Base-by-base conservation (phyloP, 169 alveolate species). In the Babesia sp. region DNA sequence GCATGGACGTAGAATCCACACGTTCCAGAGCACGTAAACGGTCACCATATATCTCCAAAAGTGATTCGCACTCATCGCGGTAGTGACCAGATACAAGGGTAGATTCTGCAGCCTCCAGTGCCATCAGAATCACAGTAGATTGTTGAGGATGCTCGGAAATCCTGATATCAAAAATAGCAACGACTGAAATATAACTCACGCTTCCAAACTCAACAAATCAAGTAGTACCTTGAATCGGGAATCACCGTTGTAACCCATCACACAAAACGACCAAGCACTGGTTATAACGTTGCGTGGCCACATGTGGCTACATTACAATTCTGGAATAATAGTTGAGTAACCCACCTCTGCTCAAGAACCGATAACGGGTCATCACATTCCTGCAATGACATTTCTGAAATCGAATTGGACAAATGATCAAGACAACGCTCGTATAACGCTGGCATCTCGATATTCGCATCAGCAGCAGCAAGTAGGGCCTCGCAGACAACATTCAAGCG, bases 381-480 rank as follows among this genome's bases (percentile, higher is more conserved):
- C 14, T 5, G 45, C 16, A 80, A 60, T 37, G 46, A 37, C 41
- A 80, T 33, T 1, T 41, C 79, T n/a, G 53, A 16, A 9, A 80
- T 44, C 9, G 46, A 4, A 22, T 28, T 28, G 20, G 56, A 41
- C 16, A 80, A 24, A 33, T 64, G 55, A 28, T 57, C 84, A 5
- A 71, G 39, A 42, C 81, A 67, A 18, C 45, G 53, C 18, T 64
- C 71, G 57, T 67, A 80, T 11, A 80, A 37, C 33, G 46, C 26
- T 14, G 69, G 72, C 51, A 36, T 36, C 56, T 58, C 71, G n/a
- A 80, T 28, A 61, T 71, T 71, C 22, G 79, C 88, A 54, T 80
- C 88, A 20, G 88, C 88, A 1, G 88, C 88, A 18, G 88, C 88
- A n/a, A 80, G 72, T 0, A 80, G 55, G 3, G 73, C 77, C 69